phyloP scores from a whole-genome alignment of 768 basidiomycete species.

The Tulasnella calospora region DNA sequence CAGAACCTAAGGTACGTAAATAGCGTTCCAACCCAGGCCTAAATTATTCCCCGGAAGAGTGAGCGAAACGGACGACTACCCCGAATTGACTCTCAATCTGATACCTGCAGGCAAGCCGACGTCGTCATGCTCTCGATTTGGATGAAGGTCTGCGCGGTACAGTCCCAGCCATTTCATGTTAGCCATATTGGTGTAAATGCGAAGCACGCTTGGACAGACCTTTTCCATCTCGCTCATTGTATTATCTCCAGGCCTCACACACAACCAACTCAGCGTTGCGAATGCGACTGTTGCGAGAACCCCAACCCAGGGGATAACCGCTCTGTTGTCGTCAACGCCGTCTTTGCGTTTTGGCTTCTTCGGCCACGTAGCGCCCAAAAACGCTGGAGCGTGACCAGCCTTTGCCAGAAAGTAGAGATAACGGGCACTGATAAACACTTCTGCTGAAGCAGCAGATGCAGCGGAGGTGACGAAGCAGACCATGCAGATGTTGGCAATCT shows the following conservation, averaged over 20 bases:
- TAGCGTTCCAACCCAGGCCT: constrained; percentile 26
- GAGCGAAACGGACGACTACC: constrained; percentile 2
- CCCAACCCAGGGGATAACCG: background rate
- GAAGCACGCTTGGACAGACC: background rate
- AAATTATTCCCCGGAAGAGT: constrained; percentile 20
- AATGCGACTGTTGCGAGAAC: background rate
- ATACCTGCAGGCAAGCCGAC: constrained; percentile 7
- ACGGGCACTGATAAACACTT: constrained; percentile 24
- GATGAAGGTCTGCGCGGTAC: background rate
- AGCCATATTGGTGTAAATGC: background rate
- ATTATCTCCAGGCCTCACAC: background rate
- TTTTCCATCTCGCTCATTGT: constrained; percentile 1
- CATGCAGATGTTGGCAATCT: constrained; percentile 11
- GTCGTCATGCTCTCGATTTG: constrained; percentile 21
- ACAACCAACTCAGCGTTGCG: background rate
- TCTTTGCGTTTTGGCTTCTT: background rate
- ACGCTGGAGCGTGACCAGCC: constrained; percentile 27
- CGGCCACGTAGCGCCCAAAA: constrained; percentile 10
- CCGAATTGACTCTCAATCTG: constrained; percentile 2
- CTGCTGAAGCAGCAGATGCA: constrained; percentile 19
- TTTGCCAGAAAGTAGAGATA: constrained; percentile 23
- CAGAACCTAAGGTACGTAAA: constrained; percentile 22
- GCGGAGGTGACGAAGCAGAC: constrained; percentile 21
- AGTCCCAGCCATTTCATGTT: background rate
- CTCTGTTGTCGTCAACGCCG: background rate